A percentile compares a stretch with the other conserved stretches of the same genome.
Conservation (phyloP, 768 basidiomycete species). For the Panus rudis region DNA sequence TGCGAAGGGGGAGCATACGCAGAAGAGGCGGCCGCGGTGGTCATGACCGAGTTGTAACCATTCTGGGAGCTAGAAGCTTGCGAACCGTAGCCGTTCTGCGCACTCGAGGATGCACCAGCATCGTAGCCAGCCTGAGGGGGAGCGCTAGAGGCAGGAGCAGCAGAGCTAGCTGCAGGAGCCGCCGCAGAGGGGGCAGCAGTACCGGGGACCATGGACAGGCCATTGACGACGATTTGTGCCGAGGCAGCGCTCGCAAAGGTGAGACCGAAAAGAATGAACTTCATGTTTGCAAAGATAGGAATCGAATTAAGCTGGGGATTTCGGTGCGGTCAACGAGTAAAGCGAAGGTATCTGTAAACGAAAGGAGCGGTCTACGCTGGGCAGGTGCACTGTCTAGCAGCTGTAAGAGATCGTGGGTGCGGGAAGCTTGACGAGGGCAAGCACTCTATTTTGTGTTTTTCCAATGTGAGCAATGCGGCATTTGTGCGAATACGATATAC, state of each 20-base stretch:
- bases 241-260: constrained; percentile 50
- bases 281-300: constrained; percentile 47
- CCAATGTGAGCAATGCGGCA: not conserved
- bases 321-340: constrained; percentile 10
- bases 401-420: constrained; percentile 29
- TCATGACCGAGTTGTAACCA: constrained; percentile 5
- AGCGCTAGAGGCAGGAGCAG: constrained; percentile 17
- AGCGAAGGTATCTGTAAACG: constrained; percentile 43
- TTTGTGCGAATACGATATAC: constrained; percentile 14
- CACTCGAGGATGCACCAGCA: not conserved
- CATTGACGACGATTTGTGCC: constrained; percentile 47
- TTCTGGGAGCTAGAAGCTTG: not conserved
- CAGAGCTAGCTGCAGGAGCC: constrained; percentile 21
- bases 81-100: not conserved
- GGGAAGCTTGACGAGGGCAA: constrained; percentile 35
- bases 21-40: constrained; percentile 10
- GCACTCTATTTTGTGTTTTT: constrained; percentile 28
- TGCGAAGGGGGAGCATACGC: constrained; percentile 17
- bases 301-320: constrained; percentile 28
- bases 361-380: constrained; percentile 68
- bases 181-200: constrained; percentile 22
- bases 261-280: constrained; percentile 52
- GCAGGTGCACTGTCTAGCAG: constrained; percentile 64
- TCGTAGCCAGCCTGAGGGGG: constrained; percentile 1
- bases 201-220: constrained; percentile 24